These are phyloP conservation scores for Raphanus sativus DNA, from an alignment of 345 rosid species.

Conservation along the genomic window DNA sequence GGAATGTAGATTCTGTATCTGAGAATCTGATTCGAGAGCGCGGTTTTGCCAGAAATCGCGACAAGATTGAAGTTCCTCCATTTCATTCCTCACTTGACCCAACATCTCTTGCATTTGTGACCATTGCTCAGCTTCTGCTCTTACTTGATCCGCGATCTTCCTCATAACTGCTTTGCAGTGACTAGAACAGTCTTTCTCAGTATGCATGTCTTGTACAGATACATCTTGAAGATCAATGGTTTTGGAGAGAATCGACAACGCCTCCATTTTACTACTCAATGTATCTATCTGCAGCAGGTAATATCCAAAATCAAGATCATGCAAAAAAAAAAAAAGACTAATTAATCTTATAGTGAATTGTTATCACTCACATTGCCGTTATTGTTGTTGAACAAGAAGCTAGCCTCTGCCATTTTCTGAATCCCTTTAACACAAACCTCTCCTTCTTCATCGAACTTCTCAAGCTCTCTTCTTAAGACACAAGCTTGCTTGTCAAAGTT, in stretches of 20 bases:
- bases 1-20: slow-evolving; percentile 53
- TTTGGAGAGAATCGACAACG: slow-evolving; percentile 42
- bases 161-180: slow-evolving; percentile 68
- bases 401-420: slow-evolving; percentile 72
- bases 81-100: slow-evolving; percentile 75
- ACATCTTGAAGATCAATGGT: slow-evolving; percentile 38
- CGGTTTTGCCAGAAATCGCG: slow-evolving; percentile 92
- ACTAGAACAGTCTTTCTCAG: slow-evolving; percentile 55
- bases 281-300: slow-evolving; percentile 60
- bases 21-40: slow-evolving; percentile 62
- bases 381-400: slow-evolving; percentile 48
- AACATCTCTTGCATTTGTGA: slow-evolving; percentile 98
- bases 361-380: slow-evolving; percentile 24
- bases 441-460: slow-evolving; percentile 47
- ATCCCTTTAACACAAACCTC: slow-evolving; percentile 55
- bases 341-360: background rate
- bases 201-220: slow-evolving; percentile 35
- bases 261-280: slow-evolving; percentile 76
- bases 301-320: slow-evolving; percentile 18
- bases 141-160: slow-evolving; percentile 73
- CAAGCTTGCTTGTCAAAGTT: slow-evolving; percentile 63
- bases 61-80: slow-evolving; percentile 83
- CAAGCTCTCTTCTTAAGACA: slow-evolving; percentile 52
- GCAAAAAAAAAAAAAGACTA: background rate
- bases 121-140: slow-evolving; percentile 97